phyloP scores from a whole-genome alignment of 768 basidiomycete species.

The Termitomyces sp. region DNA sequence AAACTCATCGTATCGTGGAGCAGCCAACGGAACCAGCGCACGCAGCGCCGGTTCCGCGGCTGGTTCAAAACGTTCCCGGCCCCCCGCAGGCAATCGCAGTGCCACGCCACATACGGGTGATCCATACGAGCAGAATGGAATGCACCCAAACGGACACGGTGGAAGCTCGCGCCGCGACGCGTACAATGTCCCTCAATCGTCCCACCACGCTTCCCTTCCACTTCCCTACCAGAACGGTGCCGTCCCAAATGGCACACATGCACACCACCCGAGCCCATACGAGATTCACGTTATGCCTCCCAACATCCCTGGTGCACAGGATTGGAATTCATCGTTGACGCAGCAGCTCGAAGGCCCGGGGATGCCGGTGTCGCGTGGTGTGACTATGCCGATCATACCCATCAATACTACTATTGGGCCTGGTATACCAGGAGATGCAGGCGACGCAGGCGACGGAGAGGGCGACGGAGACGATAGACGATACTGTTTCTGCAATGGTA shows the following conservation, averaged over 20 bases:
- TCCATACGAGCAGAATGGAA: constrained; percentile 25
- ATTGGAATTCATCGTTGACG: constrained; percentile 45
- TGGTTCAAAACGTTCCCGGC: constrained; percentile 37
- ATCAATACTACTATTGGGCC: constrained; percentile 24
- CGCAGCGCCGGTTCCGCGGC: constrained; percentile 8
- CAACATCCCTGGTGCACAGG: constrained; percentile 29
- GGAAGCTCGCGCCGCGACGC: constrained; percentile 28
- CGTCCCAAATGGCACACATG: constrained; percentile 19
- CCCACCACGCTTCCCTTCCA: constrained; percentile 54
- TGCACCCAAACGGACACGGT: constrained; percentile 10
- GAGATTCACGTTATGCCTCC: constrained; percentile 31
- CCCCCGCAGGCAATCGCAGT: constrained; percentile 32
- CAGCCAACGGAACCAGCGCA: constrained; percentile 16
- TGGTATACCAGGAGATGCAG: constrained; percentile 20
- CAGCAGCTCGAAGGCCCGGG: constrained; percentile 72
- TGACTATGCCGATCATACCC: constrained; percentile 24
- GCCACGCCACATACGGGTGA: constrained; percentile 34
- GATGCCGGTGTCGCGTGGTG: constrained; percentile 58
- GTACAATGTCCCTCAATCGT: constrained; percentile 44
- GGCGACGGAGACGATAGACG: constrained; percentile 59
- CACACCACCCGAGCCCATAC: constrained; percentile 33
- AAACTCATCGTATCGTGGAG: constrained; percentile 20
- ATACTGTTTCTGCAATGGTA: constrained; percentile 83
- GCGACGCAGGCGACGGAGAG: constrained; percentile 42
- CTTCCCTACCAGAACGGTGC: constrained; percentile 30